Evolutionary conservation across 2,329 filamentous ascomycete species (phyloP).

Genomic region (Xylaria digitata): DNA sequence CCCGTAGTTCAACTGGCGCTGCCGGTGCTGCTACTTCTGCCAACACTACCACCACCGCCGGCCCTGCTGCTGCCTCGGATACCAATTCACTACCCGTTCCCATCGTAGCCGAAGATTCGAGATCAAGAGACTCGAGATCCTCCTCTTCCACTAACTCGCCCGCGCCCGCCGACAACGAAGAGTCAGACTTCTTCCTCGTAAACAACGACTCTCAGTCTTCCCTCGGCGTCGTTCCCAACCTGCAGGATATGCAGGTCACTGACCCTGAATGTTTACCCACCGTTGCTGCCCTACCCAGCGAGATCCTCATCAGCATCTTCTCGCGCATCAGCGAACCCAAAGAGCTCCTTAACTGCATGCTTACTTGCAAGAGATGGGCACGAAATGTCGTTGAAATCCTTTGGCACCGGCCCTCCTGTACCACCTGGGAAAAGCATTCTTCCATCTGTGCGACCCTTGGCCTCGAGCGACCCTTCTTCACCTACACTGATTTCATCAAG

Average conservation of each 20-base stretch:
- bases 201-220: conserved; percentile 96
- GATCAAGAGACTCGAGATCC: conserved; percentile 65
- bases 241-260: conserved; percentile 77
- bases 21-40: conserved; percentile 6
- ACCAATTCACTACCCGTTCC: conserved; percentile 33
- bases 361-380: conserved; percentile 95
- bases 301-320: conserved; percentile 94
- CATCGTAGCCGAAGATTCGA: conserved; percentile 52
- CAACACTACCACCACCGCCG: conserved; percentile 8
- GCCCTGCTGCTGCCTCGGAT: conserved; percentile 29
- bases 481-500: conserved; percentile 90
- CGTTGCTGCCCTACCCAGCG: conserved; percentile 86
- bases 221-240: conserved; percentile 77
- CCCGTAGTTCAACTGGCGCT: conserved; percentile 35
- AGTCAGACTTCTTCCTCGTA: conserved; percentile 90
- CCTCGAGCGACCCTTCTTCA: conserved; percentile 80
- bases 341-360: conserved; percentile 88
- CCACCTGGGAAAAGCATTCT: conserved; percentile 83
- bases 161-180: conserved; percentile 81
- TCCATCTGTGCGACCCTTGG: conserved; percentile 84
- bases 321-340: conserved; percentile 79
- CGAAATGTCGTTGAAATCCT: conserved; percentile 90
- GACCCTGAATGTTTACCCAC: conserved; percentile 78
- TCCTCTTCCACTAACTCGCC: conserved; percentile 81
- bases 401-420: conserved; percentile 94